These are phyloP conservation scores for Carpinus fangiana DNA, from an alignment of 306 rosid species.

Conservation along the genomic window DNA sequence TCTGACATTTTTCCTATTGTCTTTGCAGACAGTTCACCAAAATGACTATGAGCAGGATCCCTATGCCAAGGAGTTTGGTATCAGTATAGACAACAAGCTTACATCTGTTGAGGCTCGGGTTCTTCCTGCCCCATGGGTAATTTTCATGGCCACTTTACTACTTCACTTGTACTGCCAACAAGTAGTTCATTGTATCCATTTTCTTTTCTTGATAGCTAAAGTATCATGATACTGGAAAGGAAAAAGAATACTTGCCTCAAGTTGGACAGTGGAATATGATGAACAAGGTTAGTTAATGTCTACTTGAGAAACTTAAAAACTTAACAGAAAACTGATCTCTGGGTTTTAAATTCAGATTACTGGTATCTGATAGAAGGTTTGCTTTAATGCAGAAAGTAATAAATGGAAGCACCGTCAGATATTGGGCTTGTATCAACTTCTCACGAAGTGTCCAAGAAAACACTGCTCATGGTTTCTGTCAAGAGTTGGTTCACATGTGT, in stretches of 20 bases:
- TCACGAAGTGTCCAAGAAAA: constrained; percentile 51
- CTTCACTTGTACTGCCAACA: constrained; percentile 4
- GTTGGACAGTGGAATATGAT: constrained; percentile 59
- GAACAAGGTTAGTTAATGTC: constrained; percentile 42
- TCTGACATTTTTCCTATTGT: constrained; percentile 1
- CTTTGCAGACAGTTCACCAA: constrained; percentile 38
- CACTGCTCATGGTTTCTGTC: constrained; percentile 53
- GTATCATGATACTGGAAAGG: constrained; percentile 46
- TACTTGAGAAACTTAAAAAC: neutral
- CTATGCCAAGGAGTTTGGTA: constrained; percentile 46
- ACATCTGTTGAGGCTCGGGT: constrained; percentile 49
- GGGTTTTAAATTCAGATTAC: neutral
- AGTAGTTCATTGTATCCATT: constrained; percentile 8
- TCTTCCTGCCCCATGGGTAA: constrained; percentile 58
- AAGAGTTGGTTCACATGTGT: constrained; percentile 60
- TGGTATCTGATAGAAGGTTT: constrained; percentile 12
- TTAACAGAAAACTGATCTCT: neutral
- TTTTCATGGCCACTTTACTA: neutral
- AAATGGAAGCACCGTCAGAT: constrained; percentile 54
- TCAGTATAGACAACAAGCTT: constrained; percentile 42
- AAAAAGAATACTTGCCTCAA: constrained; percentile 47
- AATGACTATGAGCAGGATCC: constrained; percentile 43
- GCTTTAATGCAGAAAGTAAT: constrained; percentile 48
- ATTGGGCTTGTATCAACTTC: constrained; percentile 57
- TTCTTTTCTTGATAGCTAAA: constrained; percentile 33